Evolutionary conservation across 2,329 filamentous ascomycete species (phyloP).

Genomic region (Aspergillus chevalieri): DNA sequence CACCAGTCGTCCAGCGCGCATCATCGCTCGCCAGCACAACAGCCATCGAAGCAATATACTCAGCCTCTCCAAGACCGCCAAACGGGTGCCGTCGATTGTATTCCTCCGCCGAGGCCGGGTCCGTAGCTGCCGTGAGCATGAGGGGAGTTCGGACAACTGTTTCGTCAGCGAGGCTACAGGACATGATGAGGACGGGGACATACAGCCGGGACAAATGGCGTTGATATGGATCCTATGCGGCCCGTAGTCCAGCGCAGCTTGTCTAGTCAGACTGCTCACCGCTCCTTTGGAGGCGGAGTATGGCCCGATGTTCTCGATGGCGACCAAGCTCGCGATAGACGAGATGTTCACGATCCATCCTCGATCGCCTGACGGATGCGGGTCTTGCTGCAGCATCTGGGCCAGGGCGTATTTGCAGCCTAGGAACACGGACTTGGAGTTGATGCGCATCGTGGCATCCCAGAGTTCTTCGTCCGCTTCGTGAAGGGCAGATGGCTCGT

Average conservation of each 20-base stretch:
- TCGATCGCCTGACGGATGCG: constrained; percentile 22
- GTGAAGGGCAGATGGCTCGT: constrained; percentile 37
- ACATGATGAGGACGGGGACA: constrained; percentile 17
- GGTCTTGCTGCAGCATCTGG: constrained; percentile 33
- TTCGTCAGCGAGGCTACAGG: constrained; percentile 1
- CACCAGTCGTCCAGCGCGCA: constrained; percentile 41
- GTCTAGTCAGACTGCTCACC: constrained; percentile 2
- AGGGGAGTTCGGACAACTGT: constrained; percentile 10
- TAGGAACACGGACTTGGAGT: constrained; percentile 32
- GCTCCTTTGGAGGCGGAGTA: constrained; percentile 31
- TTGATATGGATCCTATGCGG: constrained; percentile 7
- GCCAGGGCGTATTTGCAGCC: constrained; percentile 33
- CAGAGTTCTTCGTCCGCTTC: constrained; percentile 40
- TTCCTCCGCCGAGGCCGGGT: not conserved
- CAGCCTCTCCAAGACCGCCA: constrained; percentile 20
- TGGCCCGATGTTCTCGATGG: not conserved
- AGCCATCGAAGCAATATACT: constrained; percentile 35
- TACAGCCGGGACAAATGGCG: constrained; percentile 9
- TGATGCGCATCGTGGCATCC: constrained; percentile 29
- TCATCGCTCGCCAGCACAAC: constrained; percentile 45
- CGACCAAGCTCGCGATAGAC: constrained; percentile 16
- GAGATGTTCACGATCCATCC: constrained; percentile 29
- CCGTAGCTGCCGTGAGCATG: not conserved
- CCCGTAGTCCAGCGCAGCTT: constrained; percentile 8
- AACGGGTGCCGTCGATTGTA: constrained; percentile 19